phyloP scores from a whole-genome alignment of 1,284 basidiomycete species.

The Earliella scabrosa region DNA sequence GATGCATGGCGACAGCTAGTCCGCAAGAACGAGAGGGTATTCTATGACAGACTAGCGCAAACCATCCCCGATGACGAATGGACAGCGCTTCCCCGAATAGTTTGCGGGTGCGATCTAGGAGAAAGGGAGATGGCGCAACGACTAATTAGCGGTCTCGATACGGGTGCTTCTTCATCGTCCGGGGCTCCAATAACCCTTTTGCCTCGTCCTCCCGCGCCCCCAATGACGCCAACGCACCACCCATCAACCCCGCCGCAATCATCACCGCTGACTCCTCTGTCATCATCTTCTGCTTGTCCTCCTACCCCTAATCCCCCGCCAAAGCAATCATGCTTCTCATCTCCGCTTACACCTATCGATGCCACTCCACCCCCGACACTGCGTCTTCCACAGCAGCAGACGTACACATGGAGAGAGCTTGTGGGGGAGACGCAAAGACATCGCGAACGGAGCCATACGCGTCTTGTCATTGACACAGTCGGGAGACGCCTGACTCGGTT shows the following conservation, averaged over 20 bases:
- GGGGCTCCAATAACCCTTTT: background rate
- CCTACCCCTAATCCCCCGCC: background rate
- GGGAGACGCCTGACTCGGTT: conserved; percentile 15
- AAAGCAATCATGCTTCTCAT: background rate
- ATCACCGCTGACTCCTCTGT: background rate
- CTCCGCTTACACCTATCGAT: background rate
- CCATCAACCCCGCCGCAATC: background rate
- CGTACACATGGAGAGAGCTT: background rate
- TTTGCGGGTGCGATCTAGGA: conserved; percentile 11
- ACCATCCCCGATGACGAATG: background rate
- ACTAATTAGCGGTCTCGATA: background rate
- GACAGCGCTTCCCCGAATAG: background rate
- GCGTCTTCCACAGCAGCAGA: conserved; percentile 7
- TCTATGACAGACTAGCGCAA: conserved; percentile 10
- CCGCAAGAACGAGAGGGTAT: conserved; percentile 1
- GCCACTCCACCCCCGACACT: background rate
- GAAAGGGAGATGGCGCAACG: conserved; percentile 8
- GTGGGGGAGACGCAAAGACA: background rate
- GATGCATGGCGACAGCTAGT: conserved; percentile 19
- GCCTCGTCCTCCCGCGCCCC: background rate
- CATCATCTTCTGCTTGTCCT: background rate
- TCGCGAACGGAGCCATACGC: conserved; percentile 18
- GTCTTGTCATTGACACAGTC: conserved; percentile 13
- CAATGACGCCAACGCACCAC: background rate
- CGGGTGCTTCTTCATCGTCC: background rate